Percentiles rank a stretch among this genome's conserved stretches.
Evolutionary conservation across 2,329 filamentous ascomycete genomes (phyloP).

Genomic region (Diaporthe vaccinii): DNA sequence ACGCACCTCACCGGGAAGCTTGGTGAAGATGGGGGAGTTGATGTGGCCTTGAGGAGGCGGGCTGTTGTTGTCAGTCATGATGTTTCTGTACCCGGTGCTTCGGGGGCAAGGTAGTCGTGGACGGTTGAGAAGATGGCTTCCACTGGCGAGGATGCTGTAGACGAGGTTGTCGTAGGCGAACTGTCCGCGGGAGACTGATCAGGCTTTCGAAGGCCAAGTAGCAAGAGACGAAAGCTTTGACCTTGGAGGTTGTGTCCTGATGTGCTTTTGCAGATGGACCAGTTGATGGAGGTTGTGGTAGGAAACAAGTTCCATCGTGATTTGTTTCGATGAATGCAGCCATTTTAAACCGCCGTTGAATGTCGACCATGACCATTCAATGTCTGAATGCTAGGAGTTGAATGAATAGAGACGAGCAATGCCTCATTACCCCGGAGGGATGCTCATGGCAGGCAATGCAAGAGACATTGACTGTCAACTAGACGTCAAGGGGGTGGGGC

Average conservation of each 20-base stretch:
- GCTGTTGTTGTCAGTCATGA: too few species aligned
- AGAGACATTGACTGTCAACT: neutral
- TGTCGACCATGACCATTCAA: neutral
- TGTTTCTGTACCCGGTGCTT: too few species aligned
- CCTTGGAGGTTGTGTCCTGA: neutral
- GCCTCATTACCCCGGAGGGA: too few species aligned
- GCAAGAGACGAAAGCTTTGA: neutral
- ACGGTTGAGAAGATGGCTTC: too few species aligned
- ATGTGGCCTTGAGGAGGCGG: too few species aligned
- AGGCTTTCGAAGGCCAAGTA: neutral
- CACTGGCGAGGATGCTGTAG: too few species aligned
- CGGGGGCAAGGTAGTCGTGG: too few species aligned
- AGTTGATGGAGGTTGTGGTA: neutral
- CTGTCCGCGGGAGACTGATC: neutral
- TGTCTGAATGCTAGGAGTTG: neutral
- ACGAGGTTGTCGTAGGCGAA: neutral
- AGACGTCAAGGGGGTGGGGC: neutral
- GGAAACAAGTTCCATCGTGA: neutral
- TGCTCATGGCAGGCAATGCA: neutral
- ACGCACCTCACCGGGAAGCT: too few species aligned
- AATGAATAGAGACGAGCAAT: neutral
- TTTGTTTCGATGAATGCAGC: neutral
- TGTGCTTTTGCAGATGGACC: too few species aligned
- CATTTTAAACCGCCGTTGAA: neutral
- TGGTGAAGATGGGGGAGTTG: too few species aligned